Base-by-base conservation (phyloP, 1,284 basidiomycete species). In the Meripilus lineatus region DNA sequence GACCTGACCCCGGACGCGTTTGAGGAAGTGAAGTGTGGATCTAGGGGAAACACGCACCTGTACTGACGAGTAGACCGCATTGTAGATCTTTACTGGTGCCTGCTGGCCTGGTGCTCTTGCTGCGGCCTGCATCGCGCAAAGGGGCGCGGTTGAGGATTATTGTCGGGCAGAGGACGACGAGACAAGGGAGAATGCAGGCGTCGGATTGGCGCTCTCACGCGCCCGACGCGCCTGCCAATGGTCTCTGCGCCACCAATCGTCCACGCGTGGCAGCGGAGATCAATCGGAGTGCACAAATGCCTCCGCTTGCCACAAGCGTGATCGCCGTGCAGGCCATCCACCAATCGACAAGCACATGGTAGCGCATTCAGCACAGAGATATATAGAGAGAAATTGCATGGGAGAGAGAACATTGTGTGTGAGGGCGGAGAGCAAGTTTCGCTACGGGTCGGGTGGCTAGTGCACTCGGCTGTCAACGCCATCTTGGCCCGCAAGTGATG, bases 11-110 rank as follows among this genome's bases (percentile, higher is more conserved):
- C 58, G 54, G 64, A 68, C 69, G 68, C 69, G 53, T 45, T 47
- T 49, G 39, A 45, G 46, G 25, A 35, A 42, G 14, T 57, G 67
- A 54, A 63, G 49, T 28, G 47, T 46, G 46, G 20, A 49, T 48
- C 46, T 21, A 35, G 25, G 20, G 34, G 30, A 15, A 40, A 22
- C 4, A 57, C 66, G 30, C 47, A 86, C 85, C 80, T 90, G 87
- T 7, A 90, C 88, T 18, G 86, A 88, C 11, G 86, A 89, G 58
- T 90, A 90, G 38, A 90, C 88, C 6, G 87, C 87, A 78, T 90
- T 90, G 69, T 90, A 90, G 53, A 90, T 89, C 69, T 89, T 89
- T 44, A 88, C 81, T 30, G 81, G 77, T 39, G 79, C 71, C 55
- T 75, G 78, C 47, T 70, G 72, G 34, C 63, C 64, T 21, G 57